Evolutionary conservation across 1,284 basidiomycete genomes (phyloP), one percentile per base, ranked within the genome.

Genomic region (Trichosporon faecale): DNA sequence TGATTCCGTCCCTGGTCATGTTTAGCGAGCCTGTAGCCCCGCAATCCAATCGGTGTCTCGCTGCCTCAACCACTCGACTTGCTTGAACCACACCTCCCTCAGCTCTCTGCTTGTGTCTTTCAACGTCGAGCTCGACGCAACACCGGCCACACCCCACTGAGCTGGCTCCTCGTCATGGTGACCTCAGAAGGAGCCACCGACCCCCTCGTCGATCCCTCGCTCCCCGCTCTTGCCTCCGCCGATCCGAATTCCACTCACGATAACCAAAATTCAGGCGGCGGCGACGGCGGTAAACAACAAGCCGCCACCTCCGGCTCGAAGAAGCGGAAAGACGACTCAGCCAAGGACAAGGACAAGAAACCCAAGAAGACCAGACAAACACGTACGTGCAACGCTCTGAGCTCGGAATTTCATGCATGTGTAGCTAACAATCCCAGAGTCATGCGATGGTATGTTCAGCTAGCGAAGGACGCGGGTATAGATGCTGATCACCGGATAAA

Each of bases 301-400:
- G 18, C 57, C 29, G 27, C 29, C 57, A 61, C 57, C 57, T 61
- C 57, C 29, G 57, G 57, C 8, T 33, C 57, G 29, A 61, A 61
- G 57, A 46, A 67, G 55, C 66, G 66, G 27, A 67, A 67, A 55
- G 49, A 66, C 21, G 61, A 49, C 33, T 14, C 40, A 27, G 49
- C 64, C 14, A 33, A 61, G 29, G 57, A 61, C 29, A 70, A 75
- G 16, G 76, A 72, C 63, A 72, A 67, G 66, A 75, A 73, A 64
- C 72, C 75, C 7, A 82, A 82, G 73, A 80, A 78, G 74, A 81
- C 78, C 9, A 77, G 81, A 66, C 80, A 81, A 70, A 82, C 76
- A 61, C 81, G 81, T 82, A 70, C 73, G 80, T 80, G 11, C 3
- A 3, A 25, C 44, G 8, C 14, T 3, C 27, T n/a, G 21, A 18